Conservation (phyloP, 2,329 filamentous ascomycete species). For the Aspergillaceae sp. region DNA sequence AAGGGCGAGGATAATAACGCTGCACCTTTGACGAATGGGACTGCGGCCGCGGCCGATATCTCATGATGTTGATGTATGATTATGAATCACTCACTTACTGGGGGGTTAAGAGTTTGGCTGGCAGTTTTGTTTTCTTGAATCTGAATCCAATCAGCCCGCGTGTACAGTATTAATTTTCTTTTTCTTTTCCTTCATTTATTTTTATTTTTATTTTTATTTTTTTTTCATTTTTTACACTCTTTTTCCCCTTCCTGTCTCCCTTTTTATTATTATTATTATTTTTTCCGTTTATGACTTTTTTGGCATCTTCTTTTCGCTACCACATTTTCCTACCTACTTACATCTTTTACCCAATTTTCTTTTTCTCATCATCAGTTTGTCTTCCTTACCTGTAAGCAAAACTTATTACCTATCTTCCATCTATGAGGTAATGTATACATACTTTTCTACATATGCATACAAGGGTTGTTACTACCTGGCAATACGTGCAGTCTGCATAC, state of each 20-base stretch:
- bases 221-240: constrained; percentile 8
- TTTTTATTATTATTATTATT: constrained; percentile 1
- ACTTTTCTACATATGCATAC: too few relatives aligned
- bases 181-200: constrained; percentile 3
- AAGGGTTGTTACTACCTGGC: too few relatives aligned
- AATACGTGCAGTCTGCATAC: too few relatives aligned
- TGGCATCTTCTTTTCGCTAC: not conserved
- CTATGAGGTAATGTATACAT: too few relatives aligned
- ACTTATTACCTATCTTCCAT: too few relatives aligned
- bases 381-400: too few relatives aligned
- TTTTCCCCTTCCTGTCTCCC: constrained; percentile 1
- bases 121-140: not conserved
- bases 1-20: constrained; percentile 27
- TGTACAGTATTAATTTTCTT: constrained; percentile 1
- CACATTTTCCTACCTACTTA: not conserved
- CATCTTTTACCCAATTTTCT: too few relatives aligned
- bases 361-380: too few relatives aligned
- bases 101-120: not conserved
- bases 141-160: too few relatives aligned
- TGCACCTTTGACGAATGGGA: constrained; percentile 48
- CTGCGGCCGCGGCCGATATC: constrained; percentile 42
- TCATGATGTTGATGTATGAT: constrained; percentile 11
- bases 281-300: not conserved
- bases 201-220: constrained; percentile 13
- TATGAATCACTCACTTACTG: not conserved